phyloP scores from a whole-genome alignment of 2,329 filamentous ascomycete genomes.

The Incumbomyces delicatus region DNA sequence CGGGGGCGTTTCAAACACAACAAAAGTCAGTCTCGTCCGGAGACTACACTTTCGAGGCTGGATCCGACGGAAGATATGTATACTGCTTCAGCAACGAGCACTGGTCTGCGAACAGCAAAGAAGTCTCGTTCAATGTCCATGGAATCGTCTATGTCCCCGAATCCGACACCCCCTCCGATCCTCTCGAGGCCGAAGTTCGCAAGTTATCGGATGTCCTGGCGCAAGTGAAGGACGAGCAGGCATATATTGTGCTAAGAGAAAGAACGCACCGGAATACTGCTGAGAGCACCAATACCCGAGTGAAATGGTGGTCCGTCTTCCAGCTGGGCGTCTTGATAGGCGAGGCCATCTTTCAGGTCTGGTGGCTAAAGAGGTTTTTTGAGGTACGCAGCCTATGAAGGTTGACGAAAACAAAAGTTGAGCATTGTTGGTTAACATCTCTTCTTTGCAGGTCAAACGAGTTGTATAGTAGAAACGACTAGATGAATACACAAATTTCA shows the following conservation, averaged over 20 bases:
- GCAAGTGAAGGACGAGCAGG: conserved; percentile 95
- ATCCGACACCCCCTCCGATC: conserved; percentile 71
- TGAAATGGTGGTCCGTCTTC: conserved; percentile 99
- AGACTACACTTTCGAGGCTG: conserved; percentile 83
- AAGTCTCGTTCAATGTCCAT: conserved; percentile 98
- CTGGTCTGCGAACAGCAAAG: conserved; percentile 92
- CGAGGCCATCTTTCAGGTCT: conserved; percentile 95
- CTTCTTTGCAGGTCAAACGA: conserved; percentile 33
- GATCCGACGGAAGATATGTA: conserved; percentile 74
- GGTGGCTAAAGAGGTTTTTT: conserved; percentile 98
- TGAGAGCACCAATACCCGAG: conserved; percentile 91
- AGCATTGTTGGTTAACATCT: conserved; percentile 11
- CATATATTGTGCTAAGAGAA: conserved; percentile 91
- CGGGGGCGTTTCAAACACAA: conserved; percentile 64
- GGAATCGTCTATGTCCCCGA: conserved; percentile 96
- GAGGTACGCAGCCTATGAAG: conserved; percentile 48
- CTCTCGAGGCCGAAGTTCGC: conserved; percentile 82
- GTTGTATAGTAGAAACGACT: conserved; percentile 30
- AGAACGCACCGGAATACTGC: conserved; percentile 96
- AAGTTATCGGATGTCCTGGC: conserved; percentile 73
- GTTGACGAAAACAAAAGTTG: conserved; percentile 6
- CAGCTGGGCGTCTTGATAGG: conserved; percentile 80
- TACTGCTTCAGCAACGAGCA: conserved; percentile 99
- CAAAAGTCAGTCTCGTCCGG: conserved; percentile 76
- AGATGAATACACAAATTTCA: neutral